Base-by-base conservation (phyloP, 352 stramenopile genomes). In the Nothophytophthora sp. region DNA sequence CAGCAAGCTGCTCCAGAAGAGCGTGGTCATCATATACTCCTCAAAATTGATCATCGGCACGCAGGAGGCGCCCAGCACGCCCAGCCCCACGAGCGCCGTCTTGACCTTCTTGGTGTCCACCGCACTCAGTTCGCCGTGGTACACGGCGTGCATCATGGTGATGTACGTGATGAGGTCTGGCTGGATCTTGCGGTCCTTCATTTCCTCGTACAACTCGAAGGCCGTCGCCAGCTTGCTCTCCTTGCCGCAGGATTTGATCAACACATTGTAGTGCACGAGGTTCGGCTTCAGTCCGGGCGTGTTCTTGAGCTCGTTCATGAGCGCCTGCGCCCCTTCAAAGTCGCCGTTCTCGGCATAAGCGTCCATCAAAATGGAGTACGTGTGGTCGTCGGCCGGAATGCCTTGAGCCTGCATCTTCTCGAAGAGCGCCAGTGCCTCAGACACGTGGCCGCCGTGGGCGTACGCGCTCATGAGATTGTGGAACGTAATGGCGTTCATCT, bases 91-190 rank as follows among this genome's bases (percentile, higher is more conserved):
- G n/a, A 92, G 67, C 10, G 68, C 73, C 1, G 53, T 61, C 59
- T 92, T 89, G 32, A 91, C 81, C 30, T 82, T 86, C 40, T 70
- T 73, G 15, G 74, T 70, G 39, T 95, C 71, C 20, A 95, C 62
- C n/a, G 54, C 39, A 8, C 77, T 73, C 27, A 90, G 60, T 32
- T 92, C 80, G 25, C 81, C 85, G 50, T 92, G 82, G 55, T 85
- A 95, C 23, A 95, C 85, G 1, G 80, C 85, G 58, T 92, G 85
- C 81, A 95, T 88, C 80, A 92, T 91, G 28, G 81, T 92, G 52
- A 90, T 88, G 62, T 90, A 92, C 24, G 85, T 95, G 28, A 88
- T 70, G 3, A 85, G 66, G 28, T 90, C 80, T 1, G 85, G 81
- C 37, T 65, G 32, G 58, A 92, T 88, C 48, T 78, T 71, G 37